A percentile compares a stretch with the other conserved stretches of the same genome.
Conservation (phyloP, 140 eudicot genomes). For the Ambrosia hybrid region DNA sequence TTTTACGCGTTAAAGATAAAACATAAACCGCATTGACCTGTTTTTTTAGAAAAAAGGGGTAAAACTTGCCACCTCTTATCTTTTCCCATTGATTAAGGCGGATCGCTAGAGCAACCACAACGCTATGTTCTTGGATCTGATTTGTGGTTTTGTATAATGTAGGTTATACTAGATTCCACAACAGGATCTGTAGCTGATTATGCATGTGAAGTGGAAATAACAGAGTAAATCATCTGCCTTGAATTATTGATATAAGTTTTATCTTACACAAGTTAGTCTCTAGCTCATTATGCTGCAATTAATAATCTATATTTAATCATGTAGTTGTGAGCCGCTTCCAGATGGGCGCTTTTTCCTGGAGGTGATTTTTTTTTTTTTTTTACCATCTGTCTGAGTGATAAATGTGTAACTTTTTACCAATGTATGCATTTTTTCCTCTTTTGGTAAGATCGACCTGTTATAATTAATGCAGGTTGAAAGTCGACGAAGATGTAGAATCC, state of each 20-base stretch:
- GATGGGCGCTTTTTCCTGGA: constrained; percentile 92
- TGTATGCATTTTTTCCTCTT: not conserved
- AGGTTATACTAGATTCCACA: constrained; percentile 66
- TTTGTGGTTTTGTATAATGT: constrained; percentile 33
- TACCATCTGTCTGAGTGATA: not conserved
- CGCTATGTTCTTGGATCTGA: constrained; percentile 24
- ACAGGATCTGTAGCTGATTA: constrained; percentile 79
- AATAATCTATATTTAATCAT: constrained; percentile 22
- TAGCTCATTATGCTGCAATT: constrained; percentile 7
- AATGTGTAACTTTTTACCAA: not conserved
- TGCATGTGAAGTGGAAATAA: constrained; percentile 95
- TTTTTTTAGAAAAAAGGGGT: not conserved
- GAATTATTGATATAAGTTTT: constrained; percentile 8
- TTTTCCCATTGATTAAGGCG: not conserved
- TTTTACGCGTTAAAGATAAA: not conserved
- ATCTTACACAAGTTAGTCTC: constrained; percentile 3
- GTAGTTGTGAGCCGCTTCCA: constrained; percentile 97
- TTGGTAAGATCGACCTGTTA: not conserved
- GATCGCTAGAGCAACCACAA: constrained; percentile 5
- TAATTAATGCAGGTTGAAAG: constrained; percentile 74
- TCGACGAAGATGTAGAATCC: constrained; percentile 79
- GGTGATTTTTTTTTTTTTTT: constrained; percentile 40
- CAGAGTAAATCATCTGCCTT: constrained; percentile 49
- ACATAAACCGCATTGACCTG: not conserved
- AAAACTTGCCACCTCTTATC: not conserved